Evolutionary conservation across 139 green algal species (phyloP), one percentile per base, ranked within the genome.

Genomic region (Tetradesmus obliquus): DNA sequence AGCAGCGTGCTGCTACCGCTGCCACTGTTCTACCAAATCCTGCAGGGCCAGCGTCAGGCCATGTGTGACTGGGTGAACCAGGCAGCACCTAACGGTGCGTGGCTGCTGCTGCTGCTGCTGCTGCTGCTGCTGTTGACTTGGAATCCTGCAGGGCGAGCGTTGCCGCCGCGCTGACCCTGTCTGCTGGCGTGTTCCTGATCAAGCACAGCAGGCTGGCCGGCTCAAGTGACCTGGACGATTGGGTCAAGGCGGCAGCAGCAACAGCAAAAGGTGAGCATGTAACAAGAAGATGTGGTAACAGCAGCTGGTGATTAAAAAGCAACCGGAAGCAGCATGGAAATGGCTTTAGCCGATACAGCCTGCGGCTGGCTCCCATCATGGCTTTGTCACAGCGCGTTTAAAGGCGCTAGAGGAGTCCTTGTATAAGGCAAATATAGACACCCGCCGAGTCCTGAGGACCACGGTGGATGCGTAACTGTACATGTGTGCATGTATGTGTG

Each of bases 191-290:
- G 8, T 99, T 95, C 19, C 12, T 98, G 55, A 94, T 95, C 82
- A 92, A 92, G 71, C 97, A 99, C 94, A 97, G 94, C 90, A 72
- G 89, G 19, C 91, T 99, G 76, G 92, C 90, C 3, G 97, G 97
- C 54, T 98, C 95, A 82, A 86, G 92, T 13, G 97, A 99, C 91
- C 90, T 99, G 79, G 94, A 98, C 20, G 17, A 90, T 12, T 99
- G 96, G 95, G 71, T 57, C 5, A 15, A 55, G 12, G 12, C 79
- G 22, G 89, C 69, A 20, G 86, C 24, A n/a, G 66, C 66, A 53
- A 54, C 0, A n/a, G 84, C 82, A 0, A 88, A 60, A 55, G 60
- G 60, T 71, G 19, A 66, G 32, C 32, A 45, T 45, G 32, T 45
- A 45, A 45, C 32, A 45, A 45, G 32, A 45, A 45, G 32, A 45